Base-by-base conservation (phyloP, 176 grass and related monocot genomes). In the Canna indica region DNA sequence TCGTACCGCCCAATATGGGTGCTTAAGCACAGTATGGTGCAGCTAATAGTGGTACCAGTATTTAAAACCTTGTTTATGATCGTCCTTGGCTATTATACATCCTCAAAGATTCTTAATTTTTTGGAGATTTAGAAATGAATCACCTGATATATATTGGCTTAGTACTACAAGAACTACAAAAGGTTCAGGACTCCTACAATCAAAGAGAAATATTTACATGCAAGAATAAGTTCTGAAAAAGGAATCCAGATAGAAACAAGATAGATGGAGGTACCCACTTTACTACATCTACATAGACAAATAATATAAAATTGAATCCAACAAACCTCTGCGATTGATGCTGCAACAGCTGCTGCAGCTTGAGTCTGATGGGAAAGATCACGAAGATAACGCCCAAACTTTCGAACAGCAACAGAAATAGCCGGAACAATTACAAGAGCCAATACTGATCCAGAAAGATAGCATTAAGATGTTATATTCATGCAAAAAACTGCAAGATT, bases 291-390 rank as follows among this genome's bases (percentile, higher is more conserved):
- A 54, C 4, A 20, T 54, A 54, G n/a, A 54, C 20, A 54, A 54
- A 20, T 1, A 54, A 18, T n/a, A 5, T 61, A 30, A 31, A 15
- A 29, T 27, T 36, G 46, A 31, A 73, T 65, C 62, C 71, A 73
- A 66, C 84, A 78, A 81, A 99, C 94, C 86, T 99, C 89, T 67
- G 84, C 89, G 80, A 99, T 99, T 64, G 89, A 99, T 75, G 94
- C 88, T 83, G 94, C 89, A 74, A 78, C 72, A 82, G 89, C 94
- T 70, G 89, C 89, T 13, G 80, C 84, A 68, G 94, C 94, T 79
- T 99, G 94, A 64, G 94, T 93, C 44, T 88, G 79, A 83, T 99
- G 86, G 75, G 94, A 93, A 79, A 99, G 89, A 78, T 99, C 94
- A 71, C 86, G 86, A 78, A 99, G 86, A 85, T 90, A 99, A 16